Evolutionary conservation across 805 yeast species (phyloP), one percentile per base, ranked within the genome.

Genomic region (Candida rishiriensis): DNA sequence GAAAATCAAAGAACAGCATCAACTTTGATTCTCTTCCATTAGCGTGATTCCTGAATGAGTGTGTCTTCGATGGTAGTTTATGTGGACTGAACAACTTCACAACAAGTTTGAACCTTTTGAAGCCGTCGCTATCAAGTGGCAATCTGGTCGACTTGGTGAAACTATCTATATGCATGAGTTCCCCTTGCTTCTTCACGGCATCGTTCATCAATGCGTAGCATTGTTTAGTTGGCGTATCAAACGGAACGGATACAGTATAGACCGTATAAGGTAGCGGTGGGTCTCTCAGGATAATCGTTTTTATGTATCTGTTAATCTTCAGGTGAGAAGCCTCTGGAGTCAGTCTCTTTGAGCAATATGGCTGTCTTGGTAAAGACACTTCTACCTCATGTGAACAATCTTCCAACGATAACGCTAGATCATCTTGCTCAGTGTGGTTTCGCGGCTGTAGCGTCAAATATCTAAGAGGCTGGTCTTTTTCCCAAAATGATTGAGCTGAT

Each of bases 11-110:
- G 41, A 62, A 63, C 12, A 63, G 47, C 17, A 64, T 39, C 66
- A 64, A 58, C 40, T 60, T 64, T 10, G 58, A 56, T 28, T 63
- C 66, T 17, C 59, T 41, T 13, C 57, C 61, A 12, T 64, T 59
- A n/a, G 50, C 43, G 29, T 58, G 57, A 41, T 59, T 60, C 37
- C 36, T 44, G 45, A 60, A 61, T n/a, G 57, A 44, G 42, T 56
- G 63, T 1, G 55, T 50, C 38, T 60, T 60, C 43, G 48, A 59
- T 3, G 65, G 65, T 11, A 53, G 34, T 39, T 54, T 54, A 17
- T 52, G 55, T 10, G 57, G 62, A 40, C 52, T 55, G 36, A 48
- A 53, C 30, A 60, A 48, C 38, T 52, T 55, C 1, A 49, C 54
- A 21, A 57, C 55, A 13, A 61, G 50, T 42, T 53, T 57, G 44